Base-by-base conservation (phyloP, 2,329 filamentous ascomycete species). In the Pseudopithomyces maydicus region DNA sequence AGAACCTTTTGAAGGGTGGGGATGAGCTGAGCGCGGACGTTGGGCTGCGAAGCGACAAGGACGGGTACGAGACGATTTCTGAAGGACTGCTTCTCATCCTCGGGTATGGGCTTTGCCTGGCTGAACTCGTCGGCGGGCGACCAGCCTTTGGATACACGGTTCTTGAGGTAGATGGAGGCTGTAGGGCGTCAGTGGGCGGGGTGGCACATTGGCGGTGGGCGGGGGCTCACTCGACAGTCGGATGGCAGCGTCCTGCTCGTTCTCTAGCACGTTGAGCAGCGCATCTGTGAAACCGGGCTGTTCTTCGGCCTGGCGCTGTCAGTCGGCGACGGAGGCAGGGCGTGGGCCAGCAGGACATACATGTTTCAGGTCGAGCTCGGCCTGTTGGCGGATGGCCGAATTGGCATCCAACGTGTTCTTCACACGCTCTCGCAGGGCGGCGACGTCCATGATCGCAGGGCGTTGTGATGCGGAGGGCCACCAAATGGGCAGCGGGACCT, bases 121-220 rank as follows among this genome's bases (percentile, higher is more conserved):
- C 88, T 85, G 73, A 85, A 88, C 64, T 94, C 90, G 64, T 96
- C 91, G 71, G 84, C 83, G 61, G 86, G 87, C 54, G 89, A 85
- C 95, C 95, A 99, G 70, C 91, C 92, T 74, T 93, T 90, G 77
- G 90, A 94, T 76, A 98, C 90, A 74, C 93, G 90, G 80, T 99
- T 98, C 82, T 99, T 99, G 76, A 98, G 87, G 80, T 98, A 99
- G 69, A 99, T 91, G 73, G 94, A 93, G 72, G 92, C 94, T 97
- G 77, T 57, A 61, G 46, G 58, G 55, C 55, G 61, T 73, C 50
- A 75, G 74, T 65, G 61, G 35, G 54, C 6, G 10, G 33, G 38
- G 55, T 32, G 19, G 44, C 26, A 6, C 15, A 17, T 36, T 10
- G 26, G 43, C 35, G 41, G 52, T 58, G 48, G 69, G 64, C 67